Conservation (phyloP, 2,329 filamentous ascomycete species). For the Sporothrix dimorphospora region DNA sequence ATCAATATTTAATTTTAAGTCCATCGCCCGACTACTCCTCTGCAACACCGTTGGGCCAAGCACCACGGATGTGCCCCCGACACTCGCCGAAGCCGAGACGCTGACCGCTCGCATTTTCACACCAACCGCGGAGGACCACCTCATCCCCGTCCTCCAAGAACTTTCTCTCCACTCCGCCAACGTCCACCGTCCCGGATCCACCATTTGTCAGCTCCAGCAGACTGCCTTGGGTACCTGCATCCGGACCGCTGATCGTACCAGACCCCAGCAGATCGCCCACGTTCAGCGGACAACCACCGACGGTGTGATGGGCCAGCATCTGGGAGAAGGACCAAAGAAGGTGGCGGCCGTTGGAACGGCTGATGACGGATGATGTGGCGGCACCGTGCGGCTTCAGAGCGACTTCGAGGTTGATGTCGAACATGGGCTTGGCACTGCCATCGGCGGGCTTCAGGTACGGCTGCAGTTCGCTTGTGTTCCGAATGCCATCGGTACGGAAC, state of each 20-base stretch:
- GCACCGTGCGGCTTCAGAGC: not conserved
- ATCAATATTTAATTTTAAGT: too few species aligned
- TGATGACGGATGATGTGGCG: slow-evolving; percentile 47
- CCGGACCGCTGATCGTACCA: slow-evolving; percentile 67
- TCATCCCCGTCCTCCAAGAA: slow-evolving; percentile 54
- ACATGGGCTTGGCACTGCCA: slow-evolving; percentile 48
- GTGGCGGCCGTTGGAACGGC: slow-evolving; percentile 57
- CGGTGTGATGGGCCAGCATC: slow-evolving; percentile 80
- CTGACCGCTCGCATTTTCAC: slow-evolving; percentile 39
- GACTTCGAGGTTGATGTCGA: slow-evolving; percentile 35
- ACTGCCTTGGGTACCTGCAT: slow-evolving; percentile 45
- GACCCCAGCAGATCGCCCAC: slow-evolving; percentile 77
- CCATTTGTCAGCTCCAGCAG: slow-evolving; percentile 51
- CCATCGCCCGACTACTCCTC: not conserved
- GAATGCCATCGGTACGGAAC: slow-evolving; percentile 40
- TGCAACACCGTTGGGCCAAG: slow-evolving; percentile 10
- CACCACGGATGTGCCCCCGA: slow-evolving; percentile 40
- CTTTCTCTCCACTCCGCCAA: slow-evolving; percentile 48
- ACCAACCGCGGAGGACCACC: slow-evolving; percentile 46
- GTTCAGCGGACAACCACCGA: slow-evolving; percentile 74
- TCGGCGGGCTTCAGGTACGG: slow-evolving; percentile 61
- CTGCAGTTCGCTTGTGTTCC: slow-evolving; percentile 44
- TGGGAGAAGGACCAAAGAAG: slow-evolving; percentile 81
- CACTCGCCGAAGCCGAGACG: slow-evolving; percentile 52
- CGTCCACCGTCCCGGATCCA: slow-evolving; percentile 48